Evolutionary conservation across 345 rosid genomes (phyloP).

Genomic region (Bruguiera gymnorhiza): DNA sequence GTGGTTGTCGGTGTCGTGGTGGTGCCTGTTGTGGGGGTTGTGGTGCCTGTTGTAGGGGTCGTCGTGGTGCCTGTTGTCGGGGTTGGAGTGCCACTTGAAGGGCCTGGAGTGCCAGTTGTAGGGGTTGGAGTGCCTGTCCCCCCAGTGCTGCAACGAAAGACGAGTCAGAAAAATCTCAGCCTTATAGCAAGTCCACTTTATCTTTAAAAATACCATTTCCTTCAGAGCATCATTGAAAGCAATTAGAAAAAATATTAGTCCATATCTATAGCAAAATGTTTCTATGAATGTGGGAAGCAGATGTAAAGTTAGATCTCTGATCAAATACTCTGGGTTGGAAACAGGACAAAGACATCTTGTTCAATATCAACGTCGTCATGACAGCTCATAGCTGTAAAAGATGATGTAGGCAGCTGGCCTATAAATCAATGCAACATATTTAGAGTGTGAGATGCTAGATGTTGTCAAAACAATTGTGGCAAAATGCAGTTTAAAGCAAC

Average conservation of each 20-base stretch:
- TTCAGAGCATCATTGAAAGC: no score
- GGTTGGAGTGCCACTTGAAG: conserved; percentile 17
- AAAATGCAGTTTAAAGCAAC: neutral
- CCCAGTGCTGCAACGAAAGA: conserved; percentile 6
- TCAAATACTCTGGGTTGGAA: neutral
- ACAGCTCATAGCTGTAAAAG: conserved; percentile 26
- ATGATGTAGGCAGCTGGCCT: neutral
- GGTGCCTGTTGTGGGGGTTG: conserved; percentile 17
- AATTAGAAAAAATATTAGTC: no score
- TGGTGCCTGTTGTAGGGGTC: neutral
- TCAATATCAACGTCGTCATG: conserved; percentile 37
- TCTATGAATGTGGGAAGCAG: conserved; percentile 6
- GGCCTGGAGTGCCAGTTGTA: conserved; percentile 17
- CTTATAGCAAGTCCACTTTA: no score
- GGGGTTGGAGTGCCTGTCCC: conserved; percentile 21
- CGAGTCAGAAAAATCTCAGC: no score
- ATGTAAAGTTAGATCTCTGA: conserved; percentile 9
- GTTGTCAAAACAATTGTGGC: neutral
- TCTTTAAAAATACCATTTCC: no score
- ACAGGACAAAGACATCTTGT: conserved; percentile 4
- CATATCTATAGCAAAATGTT: no score
- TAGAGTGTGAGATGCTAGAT: conserved; percentile 1
- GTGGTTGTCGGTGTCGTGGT: conserved; percentile 20
- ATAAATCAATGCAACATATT: neutral
- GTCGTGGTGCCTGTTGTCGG: neutral